Percentiles rank a stretch among this genome's conserved stretches.
These are phyloP conservation scores for Skeletonema grethae DNA, from an alignment of 108 stramenopile species.

Conservation along the genomic window DNA sequence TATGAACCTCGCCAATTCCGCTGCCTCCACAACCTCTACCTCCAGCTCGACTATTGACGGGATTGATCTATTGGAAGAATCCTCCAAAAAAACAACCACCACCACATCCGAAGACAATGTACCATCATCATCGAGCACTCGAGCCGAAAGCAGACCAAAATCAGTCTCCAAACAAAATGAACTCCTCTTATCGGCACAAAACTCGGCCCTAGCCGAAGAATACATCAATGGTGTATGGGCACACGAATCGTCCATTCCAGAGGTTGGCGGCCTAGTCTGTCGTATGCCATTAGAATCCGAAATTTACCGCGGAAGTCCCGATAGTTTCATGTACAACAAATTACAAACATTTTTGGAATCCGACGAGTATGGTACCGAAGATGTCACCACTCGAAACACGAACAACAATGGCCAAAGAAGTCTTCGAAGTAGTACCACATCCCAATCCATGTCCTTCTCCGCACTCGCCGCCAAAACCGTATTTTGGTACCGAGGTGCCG, in stretches of 20 bases:
- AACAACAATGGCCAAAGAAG: not conserved
- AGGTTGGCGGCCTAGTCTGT: slow-evolving; percentile 79
- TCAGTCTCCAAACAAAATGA: slow-evolving; percentile 66
- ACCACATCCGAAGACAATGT: not conserved
- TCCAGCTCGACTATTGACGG: slow-evolving; percentile 26
- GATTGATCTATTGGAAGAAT: slow-evolving; percentile 15
- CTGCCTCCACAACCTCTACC: not conserved
- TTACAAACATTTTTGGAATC: slow-evolving; percentile 44
- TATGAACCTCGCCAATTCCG: slow-evolving; percentile 40
- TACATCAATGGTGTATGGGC: slow-evolving; percentile 75
- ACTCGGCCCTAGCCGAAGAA: slow-evolving; percentile 57
- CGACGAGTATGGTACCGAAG: slow-evolving; percentile 19
- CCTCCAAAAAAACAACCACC: not conserved
- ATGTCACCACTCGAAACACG: slow-evolving; percentile 7
- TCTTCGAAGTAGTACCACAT: not conserved
- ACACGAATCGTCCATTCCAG: slow-evolving; percentile 67
- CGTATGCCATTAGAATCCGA: slow-evolving; percentile 84
- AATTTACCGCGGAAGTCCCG: slow-evolving; percentile 60
- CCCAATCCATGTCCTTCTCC: slow-evolving; percentile 26
- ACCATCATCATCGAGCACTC: not conserved
- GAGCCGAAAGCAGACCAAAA: slow-evolving; percentile 24
- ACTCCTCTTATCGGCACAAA: slow-evolving; percentile 61
- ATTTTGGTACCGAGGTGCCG: slow-evolving; percentile 63
- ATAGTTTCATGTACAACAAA: slow-evolving; percentile 53
- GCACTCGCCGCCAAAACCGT: slow-evolving; percentile 36